These are phyloP conservation scores for Aspergillus sp. DNA, from an alignment of 2,329 filamentous ascomycete genomes.

Conservation along the genomic window DNA sequence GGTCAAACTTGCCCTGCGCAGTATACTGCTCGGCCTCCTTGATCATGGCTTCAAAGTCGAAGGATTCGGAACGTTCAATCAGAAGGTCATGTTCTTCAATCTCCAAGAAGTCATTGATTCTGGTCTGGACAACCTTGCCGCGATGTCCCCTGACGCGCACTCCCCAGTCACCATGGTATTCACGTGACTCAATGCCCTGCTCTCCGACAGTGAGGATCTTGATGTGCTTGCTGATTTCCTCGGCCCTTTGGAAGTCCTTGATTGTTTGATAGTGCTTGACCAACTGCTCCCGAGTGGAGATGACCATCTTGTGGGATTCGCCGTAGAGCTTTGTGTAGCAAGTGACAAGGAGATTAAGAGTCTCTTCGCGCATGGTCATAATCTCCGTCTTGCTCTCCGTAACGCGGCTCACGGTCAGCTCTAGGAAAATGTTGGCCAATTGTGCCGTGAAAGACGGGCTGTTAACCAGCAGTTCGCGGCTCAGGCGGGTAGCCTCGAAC, in stretches of 20 bases:
- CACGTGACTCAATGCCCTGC: slow-evolving; percentile 20
- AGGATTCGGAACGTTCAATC: slow-evolving; percentile 27
- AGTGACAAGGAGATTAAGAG: slow-evolving; percentile 51
- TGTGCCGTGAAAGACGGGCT: slow-evolving; percentile 50
- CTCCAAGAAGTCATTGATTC: slow-evolving; percentile 36
- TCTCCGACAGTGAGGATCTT: slow-evolving; percentile 29
- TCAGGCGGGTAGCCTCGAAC: slow-evolving; percentile 47
- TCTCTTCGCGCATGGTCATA: slow-evolving; percentile 46
- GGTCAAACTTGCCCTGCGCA: slow-evolving; percentile 33
- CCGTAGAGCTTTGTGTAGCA: slow-evolving; percentile 53
- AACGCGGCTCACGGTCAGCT: slow-evolving; percentile 42
- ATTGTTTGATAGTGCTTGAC: slow-evolving; percentile 51
- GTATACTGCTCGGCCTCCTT: slow-evolving; percentile 42
- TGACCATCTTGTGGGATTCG: slow-evolving; percentile 48
- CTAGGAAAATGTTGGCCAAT: slow-evolving; percentile 49
- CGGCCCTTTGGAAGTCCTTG: slow-evolving; percentile 50
- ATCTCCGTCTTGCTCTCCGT: slow-evolving; percentile 33
- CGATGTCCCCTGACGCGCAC: slow-evolving; percentile 38
- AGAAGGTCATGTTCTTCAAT: slow-evolving; percentile 45
- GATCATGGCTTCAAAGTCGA: slow-evolving; percentile 44
- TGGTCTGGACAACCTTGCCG: slow-evolving; percentile 13
- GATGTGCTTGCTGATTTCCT: slow-evolving; percentile 36
- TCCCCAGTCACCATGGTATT: slow-evolving; percentile 27
- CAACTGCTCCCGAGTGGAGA: slow-evolving; percentile 48
- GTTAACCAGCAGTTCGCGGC: slow-evolving; percentile 41